These are phyloP conservation scores for Candida maesae DNA, from an alignment of 805 yeast genomes.

Conservation along the genomic window DNA sequence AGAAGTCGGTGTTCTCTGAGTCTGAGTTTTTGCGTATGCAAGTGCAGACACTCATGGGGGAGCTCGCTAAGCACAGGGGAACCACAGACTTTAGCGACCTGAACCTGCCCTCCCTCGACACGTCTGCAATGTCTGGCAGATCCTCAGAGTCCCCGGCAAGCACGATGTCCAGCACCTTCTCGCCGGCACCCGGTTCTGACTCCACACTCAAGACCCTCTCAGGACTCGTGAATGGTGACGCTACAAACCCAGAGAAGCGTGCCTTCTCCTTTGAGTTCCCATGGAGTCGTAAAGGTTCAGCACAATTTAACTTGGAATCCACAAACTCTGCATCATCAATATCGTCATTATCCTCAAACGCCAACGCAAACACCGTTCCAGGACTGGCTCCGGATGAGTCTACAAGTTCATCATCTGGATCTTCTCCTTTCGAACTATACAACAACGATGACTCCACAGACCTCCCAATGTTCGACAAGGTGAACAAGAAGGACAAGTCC, in stretches of 20 bases:
- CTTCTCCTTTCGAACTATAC: conserved; percentile 29
- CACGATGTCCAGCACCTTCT: conserved; percentile 16
- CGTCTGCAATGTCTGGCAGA: background rate
- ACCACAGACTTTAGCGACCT: conserved; percentile 25
- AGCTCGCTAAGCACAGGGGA: conserved; percentile 59
- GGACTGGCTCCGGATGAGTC: conserved; percentile 27
- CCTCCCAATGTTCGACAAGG: conserved; percentile 20
- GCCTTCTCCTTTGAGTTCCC: conserved; percentile 54
- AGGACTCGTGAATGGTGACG: conserved; percentile 2
- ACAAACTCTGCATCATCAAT: conserved; percentile 6
- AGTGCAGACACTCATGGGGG: conserved; percentile 68
- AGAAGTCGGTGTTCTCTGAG: conserved; percentile 64
- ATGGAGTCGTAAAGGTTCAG: conserved; percentile 34
- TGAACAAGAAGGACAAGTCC: conserved; percentile 8
- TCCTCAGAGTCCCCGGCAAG: conserved; percentile 3
- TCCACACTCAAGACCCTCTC: conserved; percentile 10
- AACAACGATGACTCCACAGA: conserved; percentile 22
- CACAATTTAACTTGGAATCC: background rate
- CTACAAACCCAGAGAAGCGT: conserved; percentile 7
- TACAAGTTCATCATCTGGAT: conserved; percentile 23
- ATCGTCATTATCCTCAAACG: no score
- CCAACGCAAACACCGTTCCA: conserved; percentile 22
- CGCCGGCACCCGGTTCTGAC: conserved; percentile 16
- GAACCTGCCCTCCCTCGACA: conserved; percentile 22
- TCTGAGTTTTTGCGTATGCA: conserved; percentile 71